A percentile compares a stretch with the other conserved stretches of the same genome.
phyloP scores from a whole-genome alignment of 1,284 basidiomycete species.

The Leccinum angustisporum region DNA sequence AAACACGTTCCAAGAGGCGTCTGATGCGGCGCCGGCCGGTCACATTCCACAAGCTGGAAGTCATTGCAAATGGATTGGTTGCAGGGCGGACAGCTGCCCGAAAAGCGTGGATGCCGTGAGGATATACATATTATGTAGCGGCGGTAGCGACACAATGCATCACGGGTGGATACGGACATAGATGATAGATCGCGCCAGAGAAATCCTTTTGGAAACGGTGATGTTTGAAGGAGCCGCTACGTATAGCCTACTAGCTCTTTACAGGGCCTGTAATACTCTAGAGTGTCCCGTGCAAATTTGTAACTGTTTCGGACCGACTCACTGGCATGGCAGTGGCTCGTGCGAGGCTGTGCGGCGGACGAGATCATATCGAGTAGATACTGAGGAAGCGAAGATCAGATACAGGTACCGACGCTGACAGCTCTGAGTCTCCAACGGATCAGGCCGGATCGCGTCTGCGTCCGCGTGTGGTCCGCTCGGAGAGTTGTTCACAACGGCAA shows the following conservation, averaged over 20 bases:
- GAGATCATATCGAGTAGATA: background rate
- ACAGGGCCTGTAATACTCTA: background rate
- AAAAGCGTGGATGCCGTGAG: too few species aligned
- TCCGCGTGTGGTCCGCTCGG: background rate
- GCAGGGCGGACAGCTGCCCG: too few species aligned
- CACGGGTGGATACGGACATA: too few species aligned
- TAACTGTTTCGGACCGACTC: constrained; percentile 2
- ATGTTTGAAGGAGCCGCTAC: too few species aligned
- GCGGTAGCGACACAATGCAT: too few species aligned
- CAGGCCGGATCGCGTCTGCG: background rate
- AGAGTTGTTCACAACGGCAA: background rate
- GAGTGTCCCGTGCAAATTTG: background rate
- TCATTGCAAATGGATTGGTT: too few species aligned
- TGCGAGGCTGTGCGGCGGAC: background rate
- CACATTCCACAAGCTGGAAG: background rate
- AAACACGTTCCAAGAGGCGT: too few species aligned
- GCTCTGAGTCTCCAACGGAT: background rate
- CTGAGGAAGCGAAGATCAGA: background rate
- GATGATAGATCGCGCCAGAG: too few species aligned
- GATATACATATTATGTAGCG: too few species aligned
- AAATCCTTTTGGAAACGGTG: too few species aligned
- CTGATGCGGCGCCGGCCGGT: too few species aligned
- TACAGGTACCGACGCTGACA: background rate
- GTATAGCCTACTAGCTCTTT: background rate
- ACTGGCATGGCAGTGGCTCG: background rate